Evolutionary conservation across 1,139 yeast genomes (phyloP).

Genomic region (Kluyveromyces sp.): DNA sequence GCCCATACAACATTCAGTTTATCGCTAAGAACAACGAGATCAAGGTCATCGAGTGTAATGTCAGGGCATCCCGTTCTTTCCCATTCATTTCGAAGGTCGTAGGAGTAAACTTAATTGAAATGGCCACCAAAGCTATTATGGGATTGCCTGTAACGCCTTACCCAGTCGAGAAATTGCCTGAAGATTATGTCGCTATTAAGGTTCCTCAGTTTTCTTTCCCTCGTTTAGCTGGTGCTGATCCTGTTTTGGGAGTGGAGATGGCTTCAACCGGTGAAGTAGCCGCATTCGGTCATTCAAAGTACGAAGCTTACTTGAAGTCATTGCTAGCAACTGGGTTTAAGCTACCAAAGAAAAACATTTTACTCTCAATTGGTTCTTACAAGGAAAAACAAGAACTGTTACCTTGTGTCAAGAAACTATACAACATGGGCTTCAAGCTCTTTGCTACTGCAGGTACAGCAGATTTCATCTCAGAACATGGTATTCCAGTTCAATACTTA

Average conservation of each 20-base stretch:
- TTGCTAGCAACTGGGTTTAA: slow-evolving; percentile 92
- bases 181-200: slow-evolving; percentile 92
- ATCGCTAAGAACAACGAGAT: slow-evolving; percentile 84
- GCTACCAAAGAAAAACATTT: slow-evolving; percentile 88
- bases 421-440: slow-evolving; percentile 78
- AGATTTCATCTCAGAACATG: slow-evolving; percentile 93
- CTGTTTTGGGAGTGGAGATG: slow-evolving; percentile 98
- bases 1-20: slow-evolving; percentile 97
- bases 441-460: slow-evolving; percentile 99
- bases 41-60: slow-evolving; percentile 97
- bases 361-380: slow-evolving; percentile 93
- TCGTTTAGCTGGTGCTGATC: slow-evolving; percentile 97
- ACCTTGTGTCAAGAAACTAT: slow-evolving; percentile 76
- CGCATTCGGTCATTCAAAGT: slow-evolving; percentile 89
- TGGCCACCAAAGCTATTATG: slow-evolving; percentile 95
- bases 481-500: slow-evolving; percentile 87
- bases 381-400: slow-evolving; percentile 92
- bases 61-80: slow-evolving; percentile 97
- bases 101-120: slow-evolving; percentile 92
- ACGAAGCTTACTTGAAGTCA: slow-evolving; percentile 94
- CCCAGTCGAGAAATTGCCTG: slow-evolving; percentile 83
- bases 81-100: slow-evolving; percentile 98
- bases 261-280: slow-evolving; percentile 99
- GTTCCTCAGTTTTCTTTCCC: slow-evolving; percentile 98
- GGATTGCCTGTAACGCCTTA: slow-evolving; percentile 83